Evolutionary conservation across 352 stramenopile species (phyloP).

Genomic region (Blastocystis sp.): DNA sequence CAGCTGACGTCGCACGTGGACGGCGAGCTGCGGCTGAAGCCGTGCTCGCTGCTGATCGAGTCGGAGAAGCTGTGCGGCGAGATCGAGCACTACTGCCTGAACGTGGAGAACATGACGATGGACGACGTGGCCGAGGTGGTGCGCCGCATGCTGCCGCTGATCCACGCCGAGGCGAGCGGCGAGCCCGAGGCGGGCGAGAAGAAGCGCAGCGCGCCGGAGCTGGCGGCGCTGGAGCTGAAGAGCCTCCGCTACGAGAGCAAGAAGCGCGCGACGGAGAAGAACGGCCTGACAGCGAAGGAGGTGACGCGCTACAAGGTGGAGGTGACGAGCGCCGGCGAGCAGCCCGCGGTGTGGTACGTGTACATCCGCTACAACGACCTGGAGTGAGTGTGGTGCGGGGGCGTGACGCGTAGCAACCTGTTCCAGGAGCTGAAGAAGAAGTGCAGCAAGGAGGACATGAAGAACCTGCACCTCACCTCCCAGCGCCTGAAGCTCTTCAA

Average conservation of each 20-base stretch:
- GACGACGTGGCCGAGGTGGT: constrained; percentile 47
- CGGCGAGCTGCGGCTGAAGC: constrained; percentile 44
- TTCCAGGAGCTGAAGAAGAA: constrained; percentile 60
- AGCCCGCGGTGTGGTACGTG: constrained; percentile 35
- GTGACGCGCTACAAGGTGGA: constrained; percentile 45
- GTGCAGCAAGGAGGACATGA: constrained; percentile 61
- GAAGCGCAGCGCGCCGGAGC: neutral
- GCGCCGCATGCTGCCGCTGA: constrained; percentile 36
- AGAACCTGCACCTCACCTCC: constrained; percentile 58
- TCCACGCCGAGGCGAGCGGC: constrained; percentile 12
- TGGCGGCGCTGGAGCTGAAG: constrained; percentile 17
- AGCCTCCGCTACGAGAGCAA: neutral
- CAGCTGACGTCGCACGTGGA: constrained; percentile 40
- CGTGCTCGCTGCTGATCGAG: constrained; percentile 39
- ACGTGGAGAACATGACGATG: constrained; percentile 33
- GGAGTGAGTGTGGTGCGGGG: neutral
- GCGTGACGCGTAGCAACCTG: constrained; percentile 15
- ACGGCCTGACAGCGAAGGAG: constrained; percentile 25
- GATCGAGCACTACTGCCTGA: constrained; percentile 16
- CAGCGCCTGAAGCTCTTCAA: constrained; percentile 42
- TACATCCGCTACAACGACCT: constrained; percentile 59
- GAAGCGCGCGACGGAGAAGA: constrained; percentile 27
- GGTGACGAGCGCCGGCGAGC: constrained; percentile 2
- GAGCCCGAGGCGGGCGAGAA: neutral
- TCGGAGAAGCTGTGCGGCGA: constrained; percentile 7